Percentiles rank a stretch among this genome's conserved stretches.
Evolutionary conservation across 108 stramenopile genomes (phyloP).

Genomic region (Skeletonema grethae): DNA sequence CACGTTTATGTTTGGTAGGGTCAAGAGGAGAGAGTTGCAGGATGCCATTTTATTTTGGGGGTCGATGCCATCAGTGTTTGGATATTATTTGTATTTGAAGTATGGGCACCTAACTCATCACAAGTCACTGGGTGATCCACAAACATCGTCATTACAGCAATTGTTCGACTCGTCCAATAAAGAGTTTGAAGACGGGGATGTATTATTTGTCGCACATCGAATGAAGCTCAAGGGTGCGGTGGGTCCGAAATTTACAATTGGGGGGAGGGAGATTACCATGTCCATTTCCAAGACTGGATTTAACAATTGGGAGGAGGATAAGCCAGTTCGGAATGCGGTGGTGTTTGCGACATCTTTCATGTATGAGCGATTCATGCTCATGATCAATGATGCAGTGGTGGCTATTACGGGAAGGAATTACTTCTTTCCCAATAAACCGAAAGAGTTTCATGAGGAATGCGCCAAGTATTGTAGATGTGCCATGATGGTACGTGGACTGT

Average conservation of each 20-base stretch:
- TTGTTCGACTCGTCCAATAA: constrained; percentile 64
- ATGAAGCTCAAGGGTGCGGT: constrained; percentile 73
- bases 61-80: constrained; percentile 72
- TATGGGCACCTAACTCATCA: constrained; percentile 83
- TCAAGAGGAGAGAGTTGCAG: constrained; percentile 52
- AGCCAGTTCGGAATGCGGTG: constrained; percentile 51
- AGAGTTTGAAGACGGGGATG: constrained; percentile 85
- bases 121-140: constrained; percentile 57
- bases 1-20: constrained; percentile 1
- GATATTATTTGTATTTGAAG: constrained; percentile 76
- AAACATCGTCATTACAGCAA: constrained; percentile 48
- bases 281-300: constrained; percentile 73
- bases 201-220: constrained; percentile 81
- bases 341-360: constrained; percentile 64
- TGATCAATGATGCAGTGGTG: constrained; percentile 72
- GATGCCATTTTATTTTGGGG: constrained; percentile 66
- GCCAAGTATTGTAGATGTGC: constrained; percentile 66
- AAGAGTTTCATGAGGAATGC: constrained; percentile 70
- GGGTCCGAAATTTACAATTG: constrained; percentile 56
- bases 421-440: constrained; percentile 83
- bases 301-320: constrained; percentile 50
- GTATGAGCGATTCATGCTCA: constrained; percentile 68
- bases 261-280: constrained; percentile 44
- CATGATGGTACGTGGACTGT: constrained; percentile 39
- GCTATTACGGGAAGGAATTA: constrained; percentile 65